phyloP scores from a whole-genome alignment of 2,329 filamentous ascomycete genomes.

The Pestalotiopsis sp. region DNA sequence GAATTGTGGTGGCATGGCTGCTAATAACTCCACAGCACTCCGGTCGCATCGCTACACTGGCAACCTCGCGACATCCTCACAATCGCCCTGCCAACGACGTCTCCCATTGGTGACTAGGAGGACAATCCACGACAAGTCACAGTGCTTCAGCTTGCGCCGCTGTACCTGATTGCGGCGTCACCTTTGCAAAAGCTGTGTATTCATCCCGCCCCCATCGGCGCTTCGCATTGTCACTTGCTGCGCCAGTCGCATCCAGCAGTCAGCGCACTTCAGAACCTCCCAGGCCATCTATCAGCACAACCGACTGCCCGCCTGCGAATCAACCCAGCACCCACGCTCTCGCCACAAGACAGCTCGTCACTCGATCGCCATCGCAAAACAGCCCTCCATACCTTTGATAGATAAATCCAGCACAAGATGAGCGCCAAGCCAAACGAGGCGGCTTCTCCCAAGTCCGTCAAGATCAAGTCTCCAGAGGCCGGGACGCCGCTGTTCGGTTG shows the following conservation, averaged over 20 bases:
- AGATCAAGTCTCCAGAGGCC: slow-evolving; percentile 60
- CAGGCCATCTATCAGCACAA: background rate
- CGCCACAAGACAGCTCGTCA: background rate
- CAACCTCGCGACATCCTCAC: slow-evolving; percentile 6
- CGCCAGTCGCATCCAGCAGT: background rate
- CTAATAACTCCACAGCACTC: background rate
- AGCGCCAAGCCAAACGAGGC: slow-evolving; percentile 33
- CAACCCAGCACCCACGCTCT: background rate
- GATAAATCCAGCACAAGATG: slow-evolving; percentile 22
- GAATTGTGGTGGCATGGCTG: background rate
- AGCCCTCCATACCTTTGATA: background rate
- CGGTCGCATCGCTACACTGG: background rate
- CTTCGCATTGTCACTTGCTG: background rate
- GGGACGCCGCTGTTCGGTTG: slow-evolving; percentile 66
- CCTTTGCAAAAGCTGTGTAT: background rate
- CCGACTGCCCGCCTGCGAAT: background rate
- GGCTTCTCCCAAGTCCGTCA: slow-evolving; percentile 51
- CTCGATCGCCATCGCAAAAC: background rate
- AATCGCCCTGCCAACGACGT: background rate
- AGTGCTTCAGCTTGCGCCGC: background rate
- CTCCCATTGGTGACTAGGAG: background rate
- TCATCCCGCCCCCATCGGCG: background rate
- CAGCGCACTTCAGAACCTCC: background rate
- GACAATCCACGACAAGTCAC: background rate
- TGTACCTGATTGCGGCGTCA: background rate